Conservation (phyloP, 306 rosid species). For the Quillaja saponaria region DNA sequence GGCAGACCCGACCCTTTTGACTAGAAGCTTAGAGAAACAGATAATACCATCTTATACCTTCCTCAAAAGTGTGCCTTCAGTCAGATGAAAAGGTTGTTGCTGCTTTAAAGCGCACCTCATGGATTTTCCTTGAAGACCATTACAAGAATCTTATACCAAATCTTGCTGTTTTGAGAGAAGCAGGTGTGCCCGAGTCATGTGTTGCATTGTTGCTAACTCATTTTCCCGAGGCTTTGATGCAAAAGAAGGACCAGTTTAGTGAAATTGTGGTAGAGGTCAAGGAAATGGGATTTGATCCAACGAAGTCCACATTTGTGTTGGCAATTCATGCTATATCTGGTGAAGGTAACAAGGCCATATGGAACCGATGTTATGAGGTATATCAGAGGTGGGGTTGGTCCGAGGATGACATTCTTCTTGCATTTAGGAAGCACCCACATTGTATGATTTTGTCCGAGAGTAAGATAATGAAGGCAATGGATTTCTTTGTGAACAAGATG, state of each 20-base stretch:
- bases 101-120: slow-evolving; percentile 30
- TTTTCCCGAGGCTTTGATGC: slow-evolving; percentile 28
- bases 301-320: slow-evolving; percentile 24
- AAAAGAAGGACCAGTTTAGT: slow-evolving; percentile 19
- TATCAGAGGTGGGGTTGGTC: slow-evolving; percentile 35
- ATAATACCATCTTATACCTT: slow-evolving; percentile 32
- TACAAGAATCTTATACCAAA: slow-evolving; percentile 30
- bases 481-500: slow-evolving; percentile 33
- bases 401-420: slow-evolving; percentile 20
- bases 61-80: slow-evolving; percentile 26
- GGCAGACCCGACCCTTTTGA: slow-evolving; percentile 29
- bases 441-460: slow-evolving; percentile 29
- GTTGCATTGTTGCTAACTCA: slow-evolving; percentile 29
- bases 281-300: slow-evolving; percentile 32
- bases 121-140: slow-evolving; percentile 26
- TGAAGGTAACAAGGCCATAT: slow-evolving; percentile 13
- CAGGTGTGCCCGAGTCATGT: slow-evolving; percentile 27
- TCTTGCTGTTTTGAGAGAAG: slow-evolving; percentile 15
- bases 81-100: slow-evolving; percentile 24
- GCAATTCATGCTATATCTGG: slow-evolving; percentile 19
- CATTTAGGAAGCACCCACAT: slow-evolving; percentile 34
- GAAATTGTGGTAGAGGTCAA: slow-evolving; percentile 15
- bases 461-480: slow-evolving; percentile 31
- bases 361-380: slow-evolving; percentile 3
- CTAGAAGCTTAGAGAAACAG: slow-evolving; percentile 32